Evolutionary conservation across 805 yeast genomes (phyloP).

Genomic region (Schwanniomyces yamadae): DNA sequence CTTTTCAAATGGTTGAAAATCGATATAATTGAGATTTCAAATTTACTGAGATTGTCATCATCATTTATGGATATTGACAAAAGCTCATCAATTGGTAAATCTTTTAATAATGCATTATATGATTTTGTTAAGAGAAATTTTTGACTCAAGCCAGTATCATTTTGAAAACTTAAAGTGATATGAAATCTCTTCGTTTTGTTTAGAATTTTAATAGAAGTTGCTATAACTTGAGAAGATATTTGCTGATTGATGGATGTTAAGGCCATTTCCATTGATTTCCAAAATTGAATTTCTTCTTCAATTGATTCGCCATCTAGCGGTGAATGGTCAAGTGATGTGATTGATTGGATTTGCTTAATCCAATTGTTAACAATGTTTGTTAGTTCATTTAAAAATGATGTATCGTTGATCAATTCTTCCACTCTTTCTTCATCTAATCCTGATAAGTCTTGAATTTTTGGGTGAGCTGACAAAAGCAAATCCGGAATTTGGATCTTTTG

Average conservation of each 20-base stretch:
- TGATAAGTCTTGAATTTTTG: conserved; percentile 30
- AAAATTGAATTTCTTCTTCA: conserved; percentile 69
- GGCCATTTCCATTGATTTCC: conserved; percentile 71
- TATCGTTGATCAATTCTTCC: conserved; percentile 44
- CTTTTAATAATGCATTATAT: conserved; percentile 65
- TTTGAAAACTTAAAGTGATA: conserved; percentile 66
- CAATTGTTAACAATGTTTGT: conserved; percentile 72
- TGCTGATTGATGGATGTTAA: conserved; percentile 58
- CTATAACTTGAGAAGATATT: conserved; percentile 52
- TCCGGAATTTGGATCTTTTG: conserved; percentile 70
- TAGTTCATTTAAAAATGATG: conserved; percentile 61
- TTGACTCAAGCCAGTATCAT: conserved; percentile 67
- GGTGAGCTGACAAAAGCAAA: conserved; percentile 51
- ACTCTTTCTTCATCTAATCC: conserved; percentile 24
- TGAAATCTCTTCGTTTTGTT: conserved; percentile 75
- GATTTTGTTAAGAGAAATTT: conserved; percentile 49
- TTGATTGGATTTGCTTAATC: conserved; percentile 60
- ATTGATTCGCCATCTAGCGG: conserved; percentile 53
- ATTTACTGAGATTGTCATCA: conserved; percentile 32
- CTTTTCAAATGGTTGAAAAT: conserved; percentile 65
- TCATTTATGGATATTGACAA: conserved; percentile 15
- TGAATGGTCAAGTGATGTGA: conserved; percentile 53
- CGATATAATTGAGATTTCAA: conserved; percentile 44
- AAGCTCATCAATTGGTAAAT: conserved; percentile 66
- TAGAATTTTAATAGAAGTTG: conserved; percentile 57